phyloP scores from a whole-genome alignment of 495 filamentous ascomycete species.

The Penicillium pulvis region DNA sequence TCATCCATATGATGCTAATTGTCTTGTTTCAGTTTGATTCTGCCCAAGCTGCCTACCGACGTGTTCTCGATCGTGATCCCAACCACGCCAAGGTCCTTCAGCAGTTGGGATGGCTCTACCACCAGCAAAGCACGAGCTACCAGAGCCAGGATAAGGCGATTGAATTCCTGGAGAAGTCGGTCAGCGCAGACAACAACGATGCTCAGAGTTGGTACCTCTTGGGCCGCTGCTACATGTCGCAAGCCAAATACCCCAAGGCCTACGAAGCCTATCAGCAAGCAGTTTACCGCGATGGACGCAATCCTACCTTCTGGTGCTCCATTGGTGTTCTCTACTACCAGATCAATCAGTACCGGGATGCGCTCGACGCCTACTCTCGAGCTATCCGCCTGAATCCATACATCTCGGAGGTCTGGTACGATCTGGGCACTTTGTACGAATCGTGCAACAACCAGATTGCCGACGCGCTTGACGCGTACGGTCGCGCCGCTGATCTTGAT shows the following conservation, averaged over 20 bases:
- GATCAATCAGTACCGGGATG: conserved; percentile 99
- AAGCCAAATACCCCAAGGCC: conserved; percentile 97
- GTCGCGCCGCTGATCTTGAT: conserved; percentile 91
- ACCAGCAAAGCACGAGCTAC: conserved; percentile 89
- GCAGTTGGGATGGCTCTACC: conserved; percentile 96
- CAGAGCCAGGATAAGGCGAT: conserved; percentile 93
- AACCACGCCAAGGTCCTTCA: conserved; percentile 98
- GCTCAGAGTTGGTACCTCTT: conserved; percentile 99
- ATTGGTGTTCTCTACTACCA: conserved; percentile 99
- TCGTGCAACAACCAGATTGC: conserved; percentile 98
- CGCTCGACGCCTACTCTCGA: conserved; percentile 96
- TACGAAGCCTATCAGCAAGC: conserved; percentile 99
- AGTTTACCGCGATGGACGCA: conserved; percentile 96
- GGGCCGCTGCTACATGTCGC: conserved; percentile 98
- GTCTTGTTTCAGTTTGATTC: conserved; percentile 71
- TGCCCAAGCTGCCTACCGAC: conserved; percentile 87
- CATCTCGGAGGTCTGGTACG: conserved; percentile 99
- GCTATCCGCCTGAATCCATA: conserved; percentile 97
- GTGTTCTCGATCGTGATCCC: conserved; percentile 92
- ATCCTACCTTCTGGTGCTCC: conserved; percentile 99
- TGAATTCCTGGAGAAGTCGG: conserved; percentile 96
- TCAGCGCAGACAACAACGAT: conserved; percentile 87
- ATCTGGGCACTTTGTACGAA: conserved; percentile 97
- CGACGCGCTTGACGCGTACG: conserved; percentile 94
- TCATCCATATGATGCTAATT: background rate